Evolutionary conservation across 352 stramenopile species (phyloP).

Genomic region (Pythium sukuiense): DNA sequence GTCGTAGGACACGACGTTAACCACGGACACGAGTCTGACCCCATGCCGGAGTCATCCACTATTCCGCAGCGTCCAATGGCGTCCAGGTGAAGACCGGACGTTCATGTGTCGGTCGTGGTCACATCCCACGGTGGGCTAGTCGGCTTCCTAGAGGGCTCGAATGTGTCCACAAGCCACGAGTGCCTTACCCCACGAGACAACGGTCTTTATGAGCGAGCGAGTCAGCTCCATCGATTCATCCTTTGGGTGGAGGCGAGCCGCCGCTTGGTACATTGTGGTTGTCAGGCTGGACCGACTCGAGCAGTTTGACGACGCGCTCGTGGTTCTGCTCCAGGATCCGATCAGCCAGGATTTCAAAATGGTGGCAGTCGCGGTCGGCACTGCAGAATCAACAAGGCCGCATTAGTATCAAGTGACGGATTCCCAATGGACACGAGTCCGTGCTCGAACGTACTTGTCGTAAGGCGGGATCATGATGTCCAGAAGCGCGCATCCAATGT

Average conservation of each 20-base stretch:
- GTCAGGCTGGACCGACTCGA: slow-evolving; percentile 66
- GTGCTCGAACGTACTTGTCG: slow-evolving; percentile 60
- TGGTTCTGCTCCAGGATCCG: slow-evolving; percentile 43
- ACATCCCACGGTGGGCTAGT: background rate
- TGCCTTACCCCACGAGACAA: background rate
- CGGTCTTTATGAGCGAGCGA: background rate
- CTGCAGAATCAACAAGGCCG: slow-evolving; percentile 24
- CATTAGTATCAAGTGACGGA: background rate
- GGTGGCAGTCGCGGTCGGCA: slow-evolving; percentile 75
- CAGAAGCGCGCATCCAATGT: slow-evolving; percentile 74
- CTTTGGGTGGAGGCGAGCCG: background rate
- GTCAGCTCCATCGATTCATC: background rate
- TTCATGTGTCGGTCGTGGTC: background rate
- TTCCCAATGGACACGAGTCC: background rate
- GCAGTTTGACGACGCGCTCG: slow-evolving; percentile 67
- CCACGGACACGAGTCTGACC: background rate
- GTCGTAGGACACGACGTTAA: background rate
- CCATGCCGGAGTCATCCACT: background rate
- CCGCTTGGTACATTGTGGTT: slow-evolving; percentile 55
- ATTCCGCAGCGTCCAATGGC: background rate
- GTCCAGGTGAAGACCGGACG: background rate
- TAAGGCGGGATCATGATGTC: slow-evolving; percentile 88
- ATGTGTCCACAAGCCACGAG: background rate
- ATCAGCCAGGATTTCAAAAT: slow-evolving; percentile 71
- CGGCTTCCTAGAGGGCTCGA: background rate